phyloP scores from a whole-genome alignment of 306 rosid species.

The Vicia villosa region DNA sequence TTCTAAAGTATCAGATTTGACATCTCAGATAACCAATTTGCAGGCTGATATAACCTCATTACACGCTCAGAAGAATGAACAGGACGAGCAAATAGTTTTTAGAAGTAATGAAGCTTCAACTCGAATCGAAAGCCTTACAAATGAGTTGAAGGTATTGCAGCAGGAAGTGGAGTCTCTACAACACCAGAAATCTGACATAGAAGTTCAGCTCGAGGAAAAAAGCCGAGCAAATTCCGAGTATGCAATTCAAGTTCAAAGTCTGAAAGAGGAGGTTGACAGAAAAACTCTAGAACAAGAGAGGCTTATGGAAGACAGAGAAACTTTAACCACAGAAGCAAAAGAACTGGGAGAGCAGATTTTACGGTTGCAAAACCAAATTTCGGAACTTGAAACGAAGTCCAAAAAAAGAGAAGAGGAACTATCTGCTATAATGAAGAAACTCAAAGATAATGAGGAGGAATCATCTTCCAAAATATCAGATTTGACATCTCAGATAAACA shows the following conservation, averaged over 20 bases:
- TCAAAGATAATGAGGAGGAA: slow-evolving; percentile 55
- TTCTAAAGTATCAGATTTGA: slow-evolving; percentile 59
- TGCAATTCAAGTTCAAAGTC: slow-evolving; percentile 53
- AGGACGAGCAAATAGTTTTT: slow-evolving; percentile 55
- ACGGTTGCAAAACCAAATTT: slow-evolving; percentile 47
- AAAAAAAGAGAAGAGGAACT: slow-evolving; percentile 59
- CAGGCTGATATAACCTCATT: slow-evolving; percentile 46
- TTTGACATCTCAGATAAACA: slow-evolving; percentile 59
- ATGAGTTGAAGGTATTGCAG: slow-evolving; percentile 59
- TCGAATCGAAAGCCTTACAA: slow-evolving; percentile 53
- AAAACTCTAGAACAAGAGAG: slow-evolving; percentile 46
- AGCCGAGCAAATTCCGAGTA: slow-evolving; percentile 48
- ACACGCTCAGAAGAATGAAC: slow-evolving; percentile 52
- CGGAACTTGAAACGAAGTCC: slow-evolving; percentile 52
- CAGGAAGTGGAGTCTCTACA: slow-evolving; percentile 59
- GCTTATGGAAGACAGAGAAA: slow-evolving; percentile 53
- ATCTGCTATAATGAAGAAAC: slow-evolving; percentile 50
- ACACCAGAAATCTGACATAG: slow-evolving; percentile 56
- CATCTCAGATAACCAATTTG: slow-evolving; percentile 58
- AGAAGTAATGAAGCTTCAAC: slow-evolving; percentile 60
- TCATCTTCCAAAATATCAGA: slow-evolving; percentile 54
- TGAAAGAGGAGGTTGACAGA: slow-evolving; percentile 61
- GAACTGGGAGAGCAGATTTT: slow-evolving; percentile 53
- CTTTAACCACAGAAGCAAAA: slow-evolving; percentile 43
- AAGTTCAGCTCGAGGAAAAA: slow-evolving; percentile 54